phyloP scores from a whole-genome alignment of 169 alveolate genomes.

The Plasmodium adleri region DNA sequence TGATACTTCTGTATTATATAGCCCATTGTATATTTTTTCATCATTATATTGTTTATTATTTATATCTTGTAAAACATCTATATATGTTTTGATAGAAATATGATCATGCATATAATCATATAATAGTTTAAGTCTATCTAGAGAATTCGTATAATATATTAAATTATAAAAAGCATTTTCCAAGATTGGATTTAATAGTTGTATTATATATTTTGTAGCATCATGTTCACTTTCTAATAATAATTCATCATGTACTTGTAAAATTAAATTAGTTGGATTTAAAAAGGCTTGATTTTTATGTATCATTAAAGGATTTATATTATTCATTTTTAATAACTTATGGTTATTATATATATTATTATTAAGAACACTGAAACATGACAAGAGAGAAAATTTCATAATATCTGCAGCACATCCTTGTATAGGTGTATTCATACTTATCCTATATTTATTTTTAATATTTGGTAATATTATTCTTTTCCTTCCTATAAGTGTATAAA shows the following conservation, averaged over 20 bases:
- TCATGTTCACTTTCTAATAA: conserved; percentile 74
- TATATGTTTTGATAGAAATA: conserved; percentile 64
- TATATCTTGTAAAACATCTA: conserved; percentile 24
- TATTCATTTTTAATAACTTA: conserved; percentile 29
- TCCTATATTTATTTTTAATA: conserved; percentile 74
- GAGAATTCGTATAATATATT: conserved; percentile 59
- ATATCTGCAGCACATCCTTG: conserved; percentile 86
- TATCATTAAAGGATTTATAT: background rate
- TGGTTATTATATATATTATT: background rate
- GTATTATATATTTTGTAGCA: conserved; percentile 13
- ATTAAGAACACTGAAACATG: conserved; percentile 19
- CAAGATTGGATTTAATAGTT: conserved; percentile 49
- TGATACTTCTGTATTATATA: background rate
- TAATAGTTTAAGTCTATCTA: conserved; percentile 32
- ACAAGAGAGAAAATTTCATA: conserved; percentile 79
- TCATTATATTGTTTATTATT: conserved; percentile 16
- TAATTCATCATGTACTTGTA: conserved; percentile 85
- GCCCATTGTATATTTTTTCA: too few species aligned
- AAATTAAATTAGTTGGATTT: conserved; percentile 69
- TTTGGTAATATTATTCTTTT: conserved; percentile 64
- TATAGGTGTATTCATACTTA: conserved; percentile 84
- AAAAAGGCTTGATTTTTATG: conserved; percentile 16
- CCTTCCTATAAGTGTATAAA: conserved; percentile 81
- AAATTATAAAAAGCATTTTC: conserved; percentile 77
- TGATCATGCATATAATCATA: conserved; percentile 69